These are phyloP conservation scores for Curvularia lunata DNA, from an alignment of 2,329 filamentous ascomycete species.

Conservation along the genomic window DNA sequence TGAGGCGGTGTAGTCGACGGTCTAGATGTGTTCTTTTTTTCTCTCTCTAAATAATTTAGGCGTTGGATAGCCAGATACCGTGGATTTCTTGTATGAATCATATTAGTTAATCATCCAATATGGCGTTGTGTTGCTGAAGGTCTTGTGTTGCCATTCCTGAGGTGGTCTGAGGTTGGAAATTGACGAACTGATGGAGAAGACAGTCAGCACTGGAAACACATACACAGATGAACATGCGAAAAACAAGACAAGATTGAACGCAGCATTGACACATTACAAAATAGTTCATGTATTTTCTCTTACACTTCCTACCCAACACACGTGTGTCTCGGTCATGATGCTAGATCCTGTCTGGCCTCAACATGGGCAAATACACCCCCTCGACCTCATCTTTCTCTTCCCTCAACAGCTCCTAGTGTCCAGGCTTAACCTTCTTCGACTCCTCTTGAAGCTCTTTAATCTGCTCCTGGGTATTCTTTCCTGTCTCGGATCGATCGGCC, in stretches of 20 bases:
- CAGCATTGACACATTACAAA: constrained; percentile 8
- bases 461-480: constrained; percentile 47
- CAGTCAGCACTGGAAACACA: neutral
- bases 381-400: neutral
- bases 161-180: neutral
- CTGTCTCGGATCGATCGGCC: constrained; percentile 53
- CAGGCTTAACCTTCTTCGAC: constrained; percentile 41
- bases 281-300: constrained; percentile 1
- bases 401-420: neutral
- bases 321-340: no score
- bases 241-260: neutral
- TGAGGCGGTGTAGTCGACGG: no score
- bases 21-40: no score
- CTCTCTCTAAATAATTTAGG: no score
- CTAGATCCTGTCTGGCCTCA: no score
- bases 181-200: neutral
- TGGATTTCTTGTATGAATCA: neutral
- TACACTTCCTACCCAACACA: neutral
- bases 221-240: neutral
- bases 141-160: neutral
- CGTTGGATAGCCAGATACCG: neutral
- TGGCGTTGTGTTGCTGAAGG: neutral
- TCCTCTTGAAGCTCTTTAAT: constrained; percentile 57
- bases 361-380: neutral
- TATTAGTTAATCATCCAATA: neutral